phyloP scores from a whole-genome alignment of 495 filamentous ascomycete genomes.

The Gamarada debralockiae region DNA sequence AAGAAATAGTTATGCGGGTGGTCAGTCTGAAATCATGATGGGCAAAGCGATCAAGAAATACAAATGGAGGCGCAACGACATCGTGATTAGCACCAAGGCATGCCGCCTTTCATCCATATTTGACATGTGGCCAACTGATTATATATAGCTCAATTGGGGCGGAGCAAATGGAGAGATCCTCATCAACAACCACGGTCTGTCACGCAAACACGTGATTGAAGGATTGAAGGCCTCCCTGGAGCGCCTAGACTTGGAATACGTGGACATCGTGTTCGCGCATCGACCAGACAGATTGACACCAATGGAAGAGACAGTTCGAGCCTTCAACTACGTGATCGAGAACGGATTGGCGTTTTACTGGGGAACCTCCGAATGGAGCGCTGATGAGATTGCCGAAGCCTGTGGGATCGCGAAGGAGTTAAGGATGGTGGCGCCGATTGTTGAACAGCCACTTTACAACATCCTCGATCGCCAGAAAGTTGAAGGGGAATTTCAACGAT shows the following conservation, averaged over 20 bases:
- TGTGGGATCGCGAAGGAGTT: slow-evolving; percentile 34
- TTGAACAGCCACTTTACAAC: slow-evolving; percentile 83
- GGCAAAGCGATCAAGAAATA: slow-evolving; percentile 54
- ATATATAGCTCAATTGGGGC: slow-evolving; percentile 50
- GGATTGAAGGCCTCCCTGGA: slow-evolving; percentile 55
- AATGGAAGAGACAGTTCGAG: slow-evolving; percentile 74
- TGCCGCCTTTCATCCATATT: no score
- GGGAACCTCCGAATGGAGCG: slow-evolving; percentile 53
- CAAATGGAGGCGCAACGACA: slow-evolving; percentile 62
- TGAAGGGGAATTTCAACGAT: slow-evolving; percentile 64
- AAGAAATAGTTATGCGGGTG: slow-evolving; percentile 64
- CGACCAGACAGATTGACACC: slow-evolving; percentile 69
- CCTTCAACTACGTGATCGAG: slow-evolving; percentile 60
- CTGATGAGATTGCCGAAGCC: slow-evolving; percentile 54
- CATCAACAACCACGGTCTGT: slow-evolving; percentile 52
- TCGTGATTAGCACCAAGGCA: slow-evolving; percentile 67
- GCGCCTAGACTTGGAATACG: slow-evolving; percentile 60
- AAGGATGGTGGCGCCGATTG: slow-evolving; percentile 5
- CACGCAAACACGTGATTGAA: slow-evolving; percentile 72
- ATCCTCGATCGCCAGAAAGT: slow-evolving; percentile 70
- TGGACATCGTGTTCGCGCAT: slow-evolving; percentile 74
- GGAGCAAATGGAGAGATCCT: slow-evolving; percentile 51
- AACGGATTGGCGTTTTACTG: slow-evolving; percentile 47
- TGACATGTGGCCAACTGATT: slow-evolving; percentile 24
- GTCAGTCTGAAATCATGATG: slow-evolving; percentile 54